Evolutionary conservation across 345 rosid species (phyloP).

Genomic region (Salix arbutifolia): DNA sequence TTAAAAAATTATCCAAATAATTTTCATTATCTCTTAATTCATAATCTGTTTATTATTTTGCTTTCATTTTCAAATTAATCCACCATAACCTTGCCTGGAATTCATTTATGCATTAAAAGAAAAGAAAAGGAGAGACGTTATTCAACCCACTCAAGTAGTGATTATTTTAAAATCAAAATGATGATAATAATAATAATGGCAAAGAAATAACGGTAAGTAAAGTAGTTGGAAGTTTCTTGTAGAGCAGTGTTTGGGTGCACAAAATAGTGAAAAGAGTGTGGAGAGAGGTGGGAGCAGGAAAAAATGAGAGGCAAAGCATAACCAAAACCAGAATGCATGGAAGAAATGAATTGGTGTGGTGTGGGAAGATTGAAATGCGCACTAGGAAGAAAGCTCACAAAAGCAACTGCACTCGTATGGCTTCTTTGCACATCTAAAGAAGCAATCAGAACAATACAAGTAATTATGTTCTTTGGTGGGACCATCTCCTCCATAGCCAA

Average conservation of each 20-base stretch:
- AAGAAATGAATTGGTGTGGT: slow-evolving; percentile 8
- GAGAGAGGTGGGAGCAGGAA: neutral
- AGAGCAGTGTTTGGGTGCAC: neutral
- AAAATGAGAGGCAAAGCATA: neutral
- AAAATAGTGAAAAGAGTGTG: neutral
- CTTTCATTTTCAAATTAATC: neutral
- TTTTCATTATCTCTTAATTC: no score
- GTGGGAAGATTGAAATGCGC: slow-evolving; percentile 25
- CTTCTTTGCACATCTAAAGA: slow-evolving; percentile 4
- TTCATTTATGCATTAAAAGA: neutral
- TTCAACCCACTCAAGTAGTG: neutral
- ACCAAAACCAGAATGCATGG: neutral
- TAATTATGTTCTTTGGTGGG: slow-evolving; percentile 22
- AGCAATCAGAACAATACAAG: neutral
- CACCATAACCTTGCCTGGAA: neutral
- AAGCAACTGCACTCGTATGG: neutral
- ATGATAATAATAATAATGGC: neutral
- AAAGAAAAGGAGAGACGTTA: neutral
- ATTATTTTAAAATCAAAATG: neutral
- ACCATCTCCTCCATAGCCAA: slow-evolving; percentile 63
- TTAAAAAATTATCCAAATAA: no score
- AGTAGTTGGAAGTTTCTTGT: slow-evolving; percentile 21
- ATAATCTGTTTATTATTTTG: no score
- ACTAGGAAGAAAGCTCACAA: slow-evolving; percentile 21
- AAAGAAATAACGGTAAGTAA: slow-evolving; percentile 5